Evolutionary conservation across 768 basidiomycete species (phyloP), one percentile per base, ranked within the genome.

Genomic region (Scleroderma citrinum): DNA sequence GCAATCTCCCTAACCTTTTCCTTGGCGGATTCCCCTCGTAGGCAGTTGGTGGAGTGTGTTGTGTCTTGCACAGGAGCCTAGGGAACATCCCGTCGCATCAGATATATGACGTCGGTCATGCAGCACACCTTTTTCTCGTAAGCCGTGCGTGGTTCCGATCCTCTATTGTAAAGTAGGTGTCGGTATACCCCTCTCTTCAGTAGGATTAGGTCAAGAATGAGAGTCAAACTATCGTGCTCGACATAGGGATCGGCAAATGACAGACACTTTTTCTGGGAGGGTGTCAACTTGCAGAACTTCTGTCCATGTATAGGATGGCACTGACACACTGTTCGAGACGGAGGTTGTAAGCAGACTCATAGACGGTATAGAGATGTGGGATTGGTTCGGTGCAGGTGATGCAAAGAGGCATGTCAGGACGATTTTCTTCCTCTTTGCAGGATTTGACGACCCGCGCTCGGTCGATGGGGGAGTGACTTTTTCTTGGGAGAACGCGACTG

Each of bases 331-430:
- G 84, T 63, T 92, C 87, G 20, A 92, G 76, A 43, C 90, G 74
- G 30, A 91, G 73, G 60, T 92, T 92, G 59, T 86, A 72, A 7
- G 77, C 79, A 5, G 87, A 83, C 56, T 86, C 75, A 63, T 93
- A 92, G 49, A 89, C 76, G 0, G 89, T 92, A 66, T 92, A 92
- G 16, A 92, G 76, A 58, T 81, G 80, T 0, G 78, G 71, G 13
- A 78, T 72, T n/a, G 77, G 73, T 16, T 68, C 69, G 0, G 87
- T 82, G 61, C 91, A 93, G 39, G 71, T 80, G 23, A 82, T 89
- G 69, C 90, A 93, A 54, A 92, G 80, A 16, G 88, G 83, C 88
- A 91, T 90, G n/a, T n/a, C n/a, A n/a, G n/a, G n/a, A n/a, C n/a
- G n/a, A n/a, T 12, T 37, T n/a, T 12, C 38, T 39, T 38, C 17